Percentiles rank a stretch among this genome's conserved stretches.
These are phyloP conservation scores for Phytophthora tubulina DNA, from an alignment of 352 stramenopile species.

Conservation along the genomic window DNA sequence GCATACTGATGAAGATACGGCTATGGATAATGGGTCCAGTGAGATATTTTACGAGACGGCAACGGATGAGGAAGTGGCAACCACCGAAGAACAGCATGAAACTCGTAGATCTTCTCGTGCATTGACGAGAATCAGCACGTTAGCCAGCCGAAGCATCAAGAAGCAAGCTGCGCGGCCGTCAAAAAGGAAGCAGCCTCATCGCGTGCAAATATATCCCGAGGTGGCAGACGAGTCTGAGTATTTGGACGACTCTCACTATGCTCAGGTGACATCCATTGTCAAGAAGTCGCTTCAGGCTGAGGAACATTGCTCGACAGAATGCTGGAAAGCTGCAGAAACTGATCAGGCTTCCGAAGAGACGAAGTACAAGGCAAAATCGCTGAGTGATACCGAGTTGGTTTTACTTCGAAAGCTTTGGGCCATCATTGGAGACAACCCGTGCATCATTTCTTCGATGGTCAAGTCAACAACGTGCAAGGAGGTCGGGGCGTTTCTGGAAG, in stretches of 20 bases:
- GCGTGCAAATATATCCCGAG: slow-evolving; percentile 37
- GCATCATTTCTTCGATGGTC: slow-evolving; percentile 69
- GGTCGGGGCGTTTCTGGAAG: slow-evolving; percentile 60
- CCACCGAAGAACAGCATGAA: slow-evolving; percentile 37
- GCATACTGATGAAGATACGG: slow-evolving; percentile 28
- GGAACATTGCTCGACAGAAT: slow-evolving; percentile 50
- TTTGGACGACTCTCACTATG: slow-evolving; percentile 67
- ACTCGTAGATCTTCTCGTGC: slow-evolving; percentile 66
- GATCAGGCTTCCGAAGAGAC: neutral
- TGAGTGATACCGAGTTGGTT: slow-evolving; percentile 53
- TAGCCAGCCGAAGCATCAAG: slow-evolving; percentile 65
- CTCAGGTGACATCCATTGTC: slow-evolving; percentile 52
- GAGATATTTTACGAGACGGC: slow-evolving; percentile 29
- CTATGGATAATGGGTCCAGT: slow-evolving; percentile 7
- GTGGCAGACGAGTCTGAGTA: slow-evolving; percentile 70
- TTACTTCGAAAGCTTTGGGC: slow-evolving; percentile 65
- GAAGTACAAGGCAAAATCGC: slow-evolving; percentile 11
- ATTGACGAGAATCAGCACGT: slow-evolving; percentile 62
- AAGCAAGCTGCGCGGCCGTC: slow-evolving; percentile 38
- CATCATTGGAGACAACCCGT: slow-evolving; percentile 72
- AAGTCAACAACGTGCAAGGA: slow-evolving; percentile 68
- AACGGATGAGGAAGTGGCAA: slow-evolving; percentile 31
- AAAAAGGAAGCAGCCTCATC: slow-evolving; percentile 39
- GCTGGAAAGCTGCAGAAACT: slow-evolving; percentile 45
- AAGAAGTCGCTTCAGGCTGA: slow-evolving; percentile 47